Base-by-base conservation (phyloP, 192 early-diverging fungal species). In the Ramicandelaber brevisporus region DNA sequence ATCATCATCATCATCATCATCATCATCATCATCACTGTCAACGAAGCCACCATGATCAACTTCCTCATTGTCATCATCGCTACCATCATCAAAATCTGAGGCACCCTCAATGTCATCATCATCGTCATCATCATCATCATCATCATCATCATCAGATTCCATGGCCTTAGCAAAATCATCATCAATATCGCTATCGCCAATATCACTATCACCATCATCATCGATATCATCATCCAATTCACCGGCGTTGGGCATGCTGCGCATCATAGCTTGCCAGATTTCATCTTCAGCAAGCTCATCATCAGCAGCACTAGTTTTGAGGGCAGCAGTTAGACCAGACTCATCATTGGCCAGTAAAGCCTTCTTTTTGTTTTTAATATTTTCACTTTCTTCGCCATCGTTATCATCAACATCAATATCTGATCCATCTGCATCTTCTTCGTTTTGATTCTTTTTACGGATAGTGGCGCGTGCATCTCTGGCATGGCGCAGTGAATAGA, bases 181-280 rank as follows among this genome's bases (percentile, higher is more conserved):
- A 17, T 53, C 40, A 9, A 48, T 59, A 7, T 53, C 42, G 11
- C 47, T 38, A 14, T 63, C 53, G 1, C 43, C 57, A 32, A 54
- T 46, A n/a, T 67, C 56, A 11, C 48, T 49, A 6, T 55, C 61
- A n/a, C n/a, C n/a, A n/a, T n/a, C n/a, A 1, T 31, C 38, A n/a
- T n/a, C n/a, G n/a, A n/a, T n/a, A 17, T 65, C 64, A 12, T 57
- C 51, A 36, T 58, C 27, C 15, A 45, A 55, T 18, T 52, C 68
- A 38, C 52, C 57, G 5, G 29, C 37, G 16, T 38, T 43, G 17
- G 73, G 69, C 48, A 72, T 62, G 29, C 59, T 65, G 17, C 48
- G 40, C 21, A 63, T 61, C 78, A 95, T 95, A 5, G 83, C 88
- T 15, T 63, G 41, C 81, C 81, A 86, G 15, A 85, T 59, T 50